Conservation (phyloP, 1,284 basidiomycete species). For the Malassezia psittaci region DNA sequence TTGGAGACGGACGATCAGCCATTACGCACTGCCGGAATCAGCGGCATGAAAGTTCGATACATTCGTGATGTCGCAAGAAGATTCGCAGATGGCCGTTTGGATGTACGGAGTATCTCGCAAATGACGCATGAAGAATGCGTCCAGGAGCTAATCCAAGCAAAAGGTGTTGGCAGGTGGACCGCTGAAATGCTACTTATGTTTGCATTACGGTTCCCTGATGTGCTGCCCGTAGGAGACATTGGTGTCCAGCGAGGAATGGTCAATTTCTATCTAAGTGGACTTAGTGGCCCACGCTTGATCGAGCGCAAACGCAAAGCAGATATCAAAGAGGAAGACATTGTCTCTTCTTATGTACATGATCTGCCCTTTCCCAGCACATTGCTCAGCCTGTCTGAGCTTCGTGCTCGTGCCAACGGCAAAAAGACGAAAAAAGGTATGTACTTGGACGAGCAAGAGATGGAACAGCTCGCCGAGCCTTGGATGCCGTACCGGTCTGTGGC, state of each 20-base stretch:
- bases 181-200: conserved; percentile 47
- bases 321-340: not conserved
- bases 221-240: conserved; percentile 40
- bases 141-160: conserved; percentile 32
- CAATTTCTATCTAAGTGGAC: conserved; percentile 29
- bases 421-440: conserved; percentile 42
- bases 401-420: conserved; percentile 30
- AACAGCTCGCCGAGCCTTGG: conserved; percentile 32
- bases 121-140: conserved; percentile 35
- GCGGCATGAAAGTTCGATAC: conserved; percentile 39
- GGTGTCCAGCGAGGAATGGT: conserved; percentile 45
- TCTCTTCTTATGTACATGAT: not conserved
- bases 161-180: conserved; percentile 45
- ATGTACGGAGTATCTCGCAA: conserved; percentile 29
- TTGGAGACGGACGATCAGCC: conserved; percentile 27
- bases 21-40: conserved; percentile 36
- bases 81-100: conserved; percentile 38
- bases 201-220: conserved; percentile 36
- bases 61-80: conserved; percentile 35
- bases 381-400: conserved; percentile 19
- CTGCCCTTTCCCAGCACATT: conserved; percentile 15
- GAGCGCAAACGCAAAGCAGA: conserved; percentile 24
- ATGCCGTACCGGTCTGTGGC: conserved; percentile 38
- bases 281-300: conserved; percentile 25
- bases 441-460: conserved; percentile 40